These are phyloP conservation scores for Leccinum sublutescens DNA, from an alignment of 768 basidiomycete genomes.

Conservation along the genomic window DNA sequence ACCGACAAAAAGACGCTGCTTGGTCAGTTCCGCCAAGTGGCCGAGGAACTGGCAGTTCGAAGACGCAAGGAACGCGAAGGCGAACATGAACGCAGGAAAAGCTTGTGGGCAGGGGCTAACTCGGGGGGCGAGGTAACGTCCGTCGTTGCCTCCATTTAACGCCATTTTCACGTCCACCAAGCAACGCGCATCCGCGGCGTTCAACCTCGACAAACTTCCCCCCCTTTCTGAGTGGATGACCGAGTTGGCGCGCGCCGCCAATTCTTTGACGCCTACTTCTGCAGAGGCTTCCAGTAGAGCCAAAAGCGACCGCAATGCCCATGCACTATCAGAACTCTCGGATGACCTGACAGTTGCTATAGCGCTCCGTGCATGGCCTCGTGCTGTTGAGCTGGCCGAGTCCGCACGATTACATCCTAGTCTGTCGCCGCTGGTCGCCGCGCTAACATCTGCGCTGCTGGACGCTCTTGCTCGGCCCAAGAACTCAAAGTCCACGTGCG, in stretches of 20 bases:
- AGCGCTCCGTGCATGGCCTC: slow-evolving; percentile 83
- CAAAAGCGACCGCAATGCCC: slow-evolving; percentile 74
- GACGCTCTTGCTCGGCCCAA: slow-evolving; percentile 70
- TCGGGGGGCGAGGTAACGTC: slow-evolving; percentile 42
- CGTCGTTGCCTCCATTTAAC: background rate
- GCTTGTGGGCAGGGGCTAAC: slow-evolving; percentile 54
- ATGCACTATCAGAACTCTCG: slow-evolving; percentile 89
- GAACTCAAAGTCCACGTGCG: slow-evolving; percentile 74
- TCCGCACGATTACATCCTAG: slow-evolving; percentile 71
- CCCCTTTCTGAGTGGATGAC: slow-evolving; percentile 77
- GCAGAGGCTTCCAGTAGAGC: slow-evolving; percentile 59
- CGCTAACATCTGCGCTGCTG: slow-evolving; percentile 68
- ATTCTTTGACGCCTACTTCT: slow-evolving; percentile 25
- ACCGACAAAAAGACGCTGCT: slow-evolving; percentile 87
- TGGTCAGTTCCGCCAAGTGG: slow-evolving; percentile 83
- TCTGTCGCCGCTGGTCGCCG: slow-evolving; percentile 61
- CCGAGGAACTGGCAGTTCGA: slow-evolving; percentile 86
- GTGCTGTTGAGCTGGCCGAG: slow-evolving; percentile 82
- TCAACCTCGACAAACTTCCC: slow-evolving; percentile 43
- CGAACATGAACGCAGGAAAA: slow-evolving; percentile 86
- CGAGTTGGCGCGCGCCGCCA: slow-evolving; percentile 59
- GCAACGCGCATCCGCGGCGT: slow-evolving; percentile 35
- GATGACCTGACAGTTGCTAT: slow-evolving; percentile 92
- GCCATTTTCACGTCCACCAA: slow-evolving; percentile 1
- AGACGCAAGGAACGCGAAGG: slow-evolving; percentile 92